phyloP scores from a whole-genome alignment of 805 yeast genomes.

The Yarrowia keelungensis region DNA sequence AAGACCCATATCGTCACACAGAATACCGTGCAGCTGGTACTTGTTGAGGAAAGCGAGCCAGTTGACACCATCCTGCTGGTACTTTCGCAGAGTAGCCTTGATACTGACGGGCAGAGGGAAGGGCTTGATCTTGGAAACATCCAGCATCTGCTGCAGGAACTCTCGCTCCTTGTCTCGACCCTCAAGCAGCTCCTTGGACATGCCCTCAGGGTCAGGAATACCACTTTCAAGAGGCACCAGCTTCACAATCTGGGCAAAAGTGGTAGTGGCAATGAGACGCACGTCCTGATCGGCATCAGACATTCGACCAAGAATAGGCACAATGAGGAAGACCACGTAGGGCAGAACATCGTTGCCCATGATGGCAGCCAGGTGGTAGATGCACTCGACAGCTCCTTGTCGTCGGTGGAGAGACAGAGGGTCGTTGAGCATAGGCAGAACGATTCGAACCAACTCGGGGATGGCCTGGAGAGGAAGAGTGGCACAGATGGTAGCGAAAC shows the following conservation, averaged over 20 bases:
- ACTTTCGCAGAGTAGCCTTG: conserved; percentile 89
- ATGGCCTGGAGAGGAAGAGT: conserved; percentile 73
- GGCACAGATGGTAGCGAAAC: conserved; percentile 79
- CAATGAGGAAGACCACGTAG: conserved; percentile 91
- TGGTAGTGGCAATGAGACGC: conserved; percentile 89
- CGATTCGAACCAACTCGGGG: conserved; percentile 75
- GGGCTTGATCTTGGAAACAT: conserved; percentile 85
- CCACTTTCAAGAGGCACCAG: conserved; percentile 97
- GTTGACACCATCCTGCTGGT: conserved; percentile 98
- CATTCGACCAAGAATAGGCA: conserved; percentile 97
- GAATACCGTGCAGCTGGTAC: conserved; percentile 93
- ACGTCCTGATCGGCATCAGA: conserved; percentile 91
- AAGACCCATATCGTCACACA: conserved; percentile 99
- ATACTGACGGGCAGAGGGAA: conserved; percentile 90
- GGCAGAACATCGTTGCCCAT: conserved; percentile 93
- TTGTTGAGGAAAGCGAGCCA: conserved; percentile 96
- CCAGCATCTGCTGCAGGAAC: conserved; percentile 97
- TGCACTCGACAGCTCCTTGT: conserved; percentile 93
- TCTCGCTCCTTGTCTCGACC: conserved; percentile 95
- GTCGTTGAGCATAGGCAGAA: conserved; percentile 81
- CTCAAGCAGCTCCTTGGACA: conserved; percentile 80
- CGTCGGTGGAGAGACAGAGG: conserved; percentile 73
- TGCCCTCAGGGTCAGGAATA: conserved; percentile 90
- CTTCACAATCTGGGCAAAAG: conserved; percentile 95
- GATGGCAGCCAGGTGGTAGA: conserved; percentile 79